Evolutionary conservation across 164 flowering plant species (phyloP), one percentile per base, ranked within the genome.

Genomic region (Dillenia suffruticosa): DNA sequence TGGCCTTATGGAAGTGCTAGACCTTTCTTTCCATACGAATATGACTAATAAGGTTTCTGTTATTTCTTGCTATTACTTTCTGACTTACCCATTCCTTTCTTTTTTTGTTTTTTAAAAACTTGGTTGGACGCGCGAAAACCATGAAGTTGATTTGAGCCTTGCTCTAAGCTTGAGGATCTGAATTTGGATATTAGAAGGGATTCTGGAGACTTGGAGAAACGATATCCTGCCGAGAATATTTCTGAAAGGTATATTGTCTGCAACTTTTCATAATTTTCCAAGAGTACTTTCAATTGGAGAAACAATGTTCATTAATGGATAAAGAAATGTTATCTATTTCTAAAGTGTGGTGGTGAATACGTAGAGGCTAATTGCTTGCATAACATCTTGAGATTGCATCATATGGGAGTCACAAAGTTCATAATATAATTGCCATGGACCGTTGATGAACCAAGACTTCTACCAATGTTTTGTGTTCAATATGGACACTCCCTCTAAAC

Each of bases 81-180:
- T 53, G 49, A 51, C 52, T 61, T 19, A 26, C 49, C 65, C 52
- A 46, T 55, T 50, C 45, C 32, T 56, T 22, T 32, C 58, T 19
- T 19, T 19, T 19, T 19, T 16, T n/a, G n/a, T n/a, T 64, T 66
- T 16, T 15, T 56, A 63, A 19, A 51, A 26, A 46, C 68, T 66
- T 70, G 17, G 67, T 24, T 59, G 63, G 71, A 73, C 79, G 73
- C 70, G 65, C 68, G 75, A 79, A 76, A 76, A 80, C 48, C n/a
- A 49, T 69, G 82, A 68, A 56, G 67, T 63, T 73, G 89, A 80
- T 55, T 79, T 77, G 96, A 88, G 66, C 85, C 90, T 65, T 90
- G 92, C 81, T 84, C 92, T 63, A 90, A 85, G 92, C 89, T 90
- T 14, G 97, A 79, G 80, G 92, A 85, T 76, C 78, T 90, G 64